Evolutionary conservation across 345 rosid genomes (phyloP).

Genomic region (Euclidium syriacum): DNA sequence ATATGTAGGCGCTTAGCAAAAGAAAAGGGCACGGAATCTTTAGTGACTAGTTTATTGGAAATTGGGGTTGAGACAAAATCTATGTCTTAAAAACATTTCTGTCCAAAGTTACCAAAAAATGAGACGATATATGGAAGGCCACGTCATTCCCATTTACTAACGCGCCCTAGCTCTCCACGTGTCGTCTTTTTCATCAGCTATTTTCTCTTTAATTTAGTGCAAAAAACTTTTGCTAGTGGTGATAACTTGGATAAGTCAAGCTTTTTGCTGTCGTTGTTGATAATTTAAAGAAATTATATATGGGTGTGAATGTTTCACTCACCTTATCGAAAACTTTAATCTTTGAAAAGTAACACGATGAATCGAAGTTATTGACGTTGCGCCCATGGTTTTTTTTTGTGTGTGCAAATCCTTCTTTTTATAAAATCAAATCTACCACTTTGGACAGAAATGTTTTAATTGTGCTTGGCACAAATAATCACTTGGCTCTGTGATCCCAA

Average conservation of each 20-base stretch:
- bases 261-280: too few species aligned
- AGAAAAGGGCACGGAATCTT: conserved; percentile 5
- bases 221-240: background rate
- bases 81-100: background rate
- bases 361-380: too few species aligned
- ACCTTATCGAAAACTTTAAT: too few species aligned
- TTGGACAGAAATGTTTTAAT: too few species aligned
- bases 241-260: too few species aligned
- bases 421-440: too few species aligned
- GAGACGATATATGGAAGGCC: conserved; percentile 1
- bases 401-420: too few species aligned
- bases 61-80: conserved; percentile 1
- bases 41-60: background rate
- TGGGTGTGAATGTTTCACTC: background rate
- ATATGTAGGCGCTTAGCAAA: background rate
- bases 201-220: background rate
- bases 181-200: conserved; percentile 3
- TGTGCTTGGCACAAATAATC: too few species aligned
- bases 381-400: too few species aligned
- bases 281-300: too few species aligned
- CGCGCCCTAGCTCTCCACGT: conserved; percentile 28
- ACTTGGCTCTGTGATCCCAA: too few species aligned
- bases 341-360: too few species aligned
- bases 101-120: conserved; percentile 8
- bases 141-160: conserved; percentile 5